Conservation (phyloP, 345 rosid species). For the Anacardium occidentale region DNA sequence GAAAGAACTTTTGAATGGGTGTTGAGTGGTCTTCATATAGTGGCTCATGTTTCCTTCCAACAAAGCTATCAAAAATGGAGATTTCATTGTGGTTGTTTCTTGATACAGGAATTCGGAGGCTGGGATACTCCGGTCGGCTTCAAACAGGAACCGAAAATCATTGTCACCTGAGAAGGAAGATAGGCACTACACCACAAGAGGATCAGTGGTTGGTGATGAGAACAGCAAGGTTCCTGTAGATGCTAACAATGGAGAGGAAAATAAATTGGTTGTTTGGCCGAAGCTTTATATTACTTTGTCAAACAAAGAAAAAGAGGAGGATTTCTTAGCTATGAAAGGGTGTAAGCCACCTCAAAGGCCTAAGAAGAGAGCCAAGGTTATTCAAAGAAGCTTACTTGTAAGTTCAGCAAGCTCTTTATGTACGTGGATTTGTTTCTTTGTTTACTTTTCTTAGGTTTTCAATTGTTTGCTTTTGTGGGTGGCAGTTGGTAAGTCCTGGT, state of each 20-base stretch:
- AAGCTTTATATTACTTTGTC: slow-evolving; percentile 54
- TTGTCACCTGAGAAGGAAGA: slow-evolving; percentile 64
- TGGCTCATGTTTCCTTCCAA: background rate
- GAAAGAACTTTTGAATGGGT: background rate
- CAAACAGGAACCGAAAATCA: slow-evolving; percentile 38
- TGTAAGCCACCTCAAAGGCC: slow-evolving; percentile 80
- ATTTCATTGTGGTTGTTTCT: slow-evolving; percentile 9
- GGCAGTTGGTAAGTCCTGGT: slow-evolving; percentile 72
- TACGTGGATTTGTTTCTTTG: background rate
- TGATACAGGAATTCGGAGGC: slow-evolving; percentile 57
- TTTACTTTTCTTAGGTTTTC: background rate
- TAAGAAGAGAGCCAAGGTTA: slow-evolving; percentile 64
- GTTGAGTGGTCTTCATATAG: background rate
- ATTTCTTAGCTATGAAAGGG: slow-evolving; percentile 77
- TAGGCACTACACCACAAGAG: slow-evolving; percentile 58
- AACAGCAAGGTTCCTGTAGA: slow-evolving; percentile 44
- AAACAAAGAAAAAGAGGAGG: slow-evolving; percentile 79
- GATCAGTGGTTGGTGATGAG: slow-evolving; percentile 45
- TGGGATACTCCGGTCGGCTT: slow-evolving; percentile 31
- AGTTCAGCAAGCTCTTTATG: slow-evolving; percentile 18
- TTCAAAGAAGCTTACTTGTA: slow-evolving; percentile 69
- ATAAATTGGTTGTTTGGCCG: slow-evolving; percentile 53
- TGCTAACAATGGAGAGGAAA: slow-evolving; percentile 42
- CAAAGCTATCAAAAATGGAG: background rate
- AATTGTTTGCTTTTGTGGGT: slow-evolving; percentile 23